Percentiles rank a stretch among this genome's conserved stretches.
phyloP scores from a whole-genome alignment of 2,329 filamentous ascomycete genomes.

The Diaporthe amygdali region DNA sequence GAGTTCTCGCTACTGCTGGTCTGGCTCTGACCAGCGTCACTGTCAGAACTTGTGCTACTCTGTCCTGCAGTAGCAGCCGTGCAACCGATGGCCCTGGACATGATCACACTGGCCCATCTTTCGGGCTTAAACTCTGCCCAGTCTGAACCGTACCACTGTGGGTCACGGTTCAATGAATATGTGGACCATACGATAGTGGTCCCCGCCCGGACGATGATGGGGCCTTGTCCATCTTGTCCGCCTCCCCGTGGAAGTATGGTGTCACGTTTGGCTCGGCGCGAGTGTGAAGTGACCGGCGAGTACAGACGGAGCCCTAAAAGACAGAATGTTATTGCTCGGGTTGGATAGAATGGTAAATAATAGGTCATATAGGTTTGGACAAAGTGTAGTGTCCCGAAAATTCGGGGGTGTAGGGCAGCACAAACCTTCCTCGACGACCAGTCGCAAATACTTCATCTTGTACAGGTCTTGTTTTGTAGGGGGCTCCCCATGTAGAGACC shows the following conservation, averaged over 20 bases:
- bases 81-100: background rate
- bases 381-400: background rate
- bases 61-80: background rate
- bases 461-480: constrained; percentile 13
- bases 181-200: constrained; percentile 25
- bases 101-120: constrained; percentile 10
- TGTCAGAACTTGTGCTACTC: background rate
- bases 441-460: constrained; percentile 7
- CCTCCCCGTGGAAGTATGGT: constrained; percentile 22
- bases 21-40: background rate
- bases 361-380: background rate
- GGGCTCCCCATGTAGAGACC: background rate
- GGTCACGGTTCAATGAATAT: constrained; percentile 23
- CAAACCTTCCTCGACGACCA: constrained; percentile 22
- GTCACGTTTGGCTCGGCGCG: constrained; percentile 11
- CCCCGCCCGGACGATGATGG: constrained; percentile 16
- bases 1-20: background rate
- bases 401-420: background rate
- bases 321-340: background rate
- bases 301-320: constrained; percentile 21
- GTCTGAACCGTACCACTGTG: constrained; percentile 18
- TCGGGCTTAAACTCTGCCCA: constrained; percentile 25
- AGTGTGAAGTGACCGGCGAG: constrained; percentile 22
- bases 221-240: constrained; percentile 5
- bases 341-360: background rate